Percentiles rank a stretch among this genome's conserved stretches.
Evolutionary conservation across 2,329 filamentous ascomycete species (phyloP).

Genomic region (Arthroderma uncinatum): DNA sequence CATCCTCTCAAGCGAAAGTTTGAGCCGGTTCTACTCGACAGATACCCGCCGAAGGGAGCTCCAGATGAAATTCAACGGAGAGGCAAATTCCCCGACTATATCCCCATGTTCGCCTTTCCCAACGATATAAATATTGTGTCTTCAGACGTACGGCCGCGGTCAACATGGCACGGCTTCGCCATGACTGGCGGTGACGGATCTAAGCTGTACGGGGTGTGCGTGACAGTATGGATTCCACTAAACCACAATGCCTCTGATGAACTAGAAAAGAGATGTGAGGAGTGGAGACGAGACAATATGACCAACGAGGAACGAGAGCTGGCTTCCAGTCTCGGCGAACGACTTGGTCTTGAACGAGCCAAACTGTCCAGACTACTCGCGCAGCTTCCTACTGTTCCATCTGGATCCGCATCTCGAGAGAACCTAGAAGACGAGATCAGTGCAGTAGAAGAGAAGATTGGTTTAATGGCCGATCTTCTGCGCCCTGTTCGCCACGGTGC

Average conservation of each 20-base stretch:
- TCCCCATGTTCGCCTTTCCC: constrained; percentile 98
- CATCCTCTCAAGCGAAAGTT: constrained; percentile 89
- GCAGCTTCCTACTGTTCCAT: constrained; percentile 66
- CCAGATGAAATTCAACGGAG: constrained; percentile 68
- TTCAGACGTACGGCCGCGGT: constrained; percentile 80
- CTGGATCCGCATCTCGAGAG: constrained; percentile 71
- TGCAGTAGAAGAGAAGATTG: constrained; percentile 91
- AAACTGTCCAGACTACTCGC: constrained; percentile 81
- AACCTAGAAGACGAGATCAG: constrained; percentile 87
- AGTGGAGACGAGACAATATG: constrained; percentile 88
- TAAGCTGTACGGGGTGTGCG: constrained; percentile 80
- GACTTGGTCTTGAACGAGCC: constrained; percentile 75
- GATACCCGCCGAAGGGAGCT: constrained; percentile 77
- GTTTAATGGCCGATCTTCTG: constrained; percentile 89
- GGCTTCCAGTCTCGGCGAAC: constrained; percentile 79
- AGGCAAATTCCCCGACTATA: constrained; percentile 87
- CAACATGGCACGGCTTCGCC: constrained; percentile 98
- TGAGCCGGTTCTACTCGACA: constrained; percentile 88
- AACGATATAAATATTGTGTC: constrained; percentile 97
- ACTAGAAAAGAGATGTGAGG: constrained; percentile 61
- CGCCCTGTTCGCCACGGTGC: constrained; percentile 86
- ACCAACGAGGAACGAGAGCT: constrained; percentile 93
- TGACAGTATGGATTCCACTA: constrained; percentile 86
- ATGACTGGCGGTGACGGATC: constrained; percentile 93
- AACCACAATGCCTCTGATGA: constrained; percentile 72